Conservation (phyloP, 768 basidiomycete species). For the Trametes cingulata region DNA sequence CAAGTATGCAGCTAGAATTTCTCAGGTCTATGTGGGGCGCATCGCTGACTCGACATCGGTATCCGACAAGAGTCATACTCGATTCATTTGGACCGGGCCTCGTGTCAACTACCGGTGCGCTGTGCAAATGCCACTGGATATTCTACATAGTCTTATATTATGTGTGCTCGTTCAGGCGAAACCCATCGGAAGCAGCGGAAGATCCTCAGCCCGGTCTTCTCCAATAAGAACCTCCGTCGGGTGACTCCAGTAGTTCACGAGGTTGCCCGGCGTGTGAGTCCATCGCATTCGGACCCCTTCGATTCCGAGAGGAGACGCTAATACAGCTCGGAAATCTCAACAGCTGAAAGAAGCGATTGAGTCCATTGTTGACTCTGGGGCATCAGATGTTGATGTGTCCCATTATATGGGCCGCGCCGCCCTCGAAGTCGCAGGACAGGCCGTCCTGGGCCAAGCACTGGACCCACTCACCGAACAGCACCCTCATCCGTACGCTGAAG, state of each 20-base stretch:
- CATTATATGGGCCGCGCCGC: slow-evolving; percentile 27
- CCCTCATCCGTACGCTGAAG: slow-evolving; percentile 24
- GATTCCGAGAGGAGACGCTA: too few relatives aligned
- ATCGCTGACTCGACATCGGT: too few relatives aligned
- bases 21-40: too few relatives aligned
- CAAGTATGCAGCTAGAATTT: slow-evolving; percentile 2
- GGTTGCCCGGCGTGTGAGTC: slow-evolving; percentile 6
- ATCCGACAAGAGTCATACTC: too few relatives aligned
- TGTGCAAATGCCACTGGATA: too few relatives aligned
- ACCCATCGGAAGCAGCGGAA: slow-evolving; percentile 27
- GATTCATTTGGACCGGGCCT: slow-evolving; percentile 7
- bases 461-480: slow-evolving; percentile 22
- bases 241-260: slow-evolving; percentile 17
- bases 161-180: slow-evolving; percentile 10
- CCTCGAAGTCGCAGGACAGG: slow-evolving; percentile 27
- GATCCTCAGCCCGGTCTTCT: slow-evolving; percentile 19
- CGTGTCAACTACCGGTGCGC: slow-evolving; percentile 8
- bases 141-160: background rate
- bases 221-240: slow-evolving; percentile 10
- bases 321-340: too few relatives aligned
- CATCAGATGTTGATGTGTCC: slow-evolving; percentile 21
- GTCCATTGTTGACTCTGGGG: background rate
- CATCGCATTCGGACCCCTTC: background rate
- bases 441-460: slow-evolving; percentile 27
- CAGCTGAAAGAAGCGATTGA: slow-evolving; percentile 24